Conservation (phyloP, 148 eudicot species). For the Camellia granthamiana region DNA sequence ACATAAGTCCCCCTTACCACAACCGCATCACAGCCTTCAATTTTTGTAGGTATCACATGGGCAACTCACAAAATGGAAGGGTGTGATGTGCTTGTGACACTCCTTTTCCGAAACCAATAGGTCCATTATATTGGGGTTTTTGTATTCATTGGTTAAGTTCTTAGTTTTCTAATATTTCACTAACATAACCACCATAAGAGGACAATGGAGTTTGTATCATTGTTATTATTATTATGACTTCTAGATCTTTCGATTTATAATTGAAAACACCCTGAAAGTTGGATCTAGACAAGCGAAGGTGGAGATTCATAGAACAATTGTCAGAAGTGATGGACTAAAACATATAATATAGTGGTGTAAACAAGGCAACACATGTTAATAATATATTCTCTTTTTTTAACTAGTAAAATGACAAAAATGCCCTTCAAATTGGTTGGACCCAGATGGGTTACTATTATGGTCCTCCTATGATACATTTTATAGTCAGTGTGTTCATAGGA, state of each 20-base stretch:
- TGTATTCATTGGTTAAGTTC: background rate
- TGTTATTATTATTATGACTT: background rate
- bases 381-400: background rate
- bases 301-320: background rate
- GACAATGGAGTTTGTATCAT: background rate
- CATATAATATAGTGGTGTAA: background rate
- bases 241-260: background rate
- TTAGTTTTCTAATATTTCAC: background rate
- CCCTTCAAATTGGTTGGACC: background rate
- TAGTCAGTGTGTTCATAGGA: background rate
- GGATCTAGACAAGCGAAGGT: background rate
- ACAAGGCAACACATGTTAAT: background rate
- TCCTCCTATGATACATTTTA: constrained; percentile 1
- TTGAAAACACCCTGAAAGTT: constrained; percentile 6
- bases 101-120: background rate
- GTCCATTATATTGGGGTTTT: background rate
- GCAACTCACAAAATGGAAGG: no score
- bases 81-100: no score
- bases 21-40: no score
- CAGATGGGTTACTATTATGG: background rate
- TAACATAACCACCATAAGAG: background rate
- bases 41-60: no score
- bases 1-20: no score
- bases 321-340: background rate
- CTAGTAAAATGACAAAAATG: background rate